These are phyloP conservation scores for Byssochlamys sp. DNA, from an alignment of 2,329 filamentous ascomycete genomes.

Conservation along the genomic window DNA sequence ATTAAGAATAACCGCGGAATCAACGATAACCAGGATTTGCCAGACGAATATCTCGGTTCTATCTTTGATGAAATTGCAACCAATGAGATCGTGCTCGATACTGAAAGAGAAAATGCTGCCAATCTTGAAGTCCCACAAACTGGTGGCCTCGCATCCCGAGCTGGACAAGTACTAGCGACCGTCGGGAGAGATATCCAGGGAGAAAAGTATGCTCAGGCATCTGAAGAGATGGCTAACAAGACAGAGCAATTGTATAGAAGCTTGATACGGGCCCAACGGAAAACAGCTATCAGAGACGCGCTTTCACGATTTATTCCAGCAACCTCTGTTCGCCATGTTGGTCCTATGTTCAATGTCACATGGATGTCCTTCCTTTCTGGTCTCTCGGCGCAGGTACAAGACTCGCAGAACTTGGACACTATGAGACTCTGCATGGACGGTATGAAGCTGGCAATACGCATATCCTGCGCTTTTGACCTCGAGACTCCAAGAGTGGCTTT, in stretches of 20 bases:
- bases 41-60: conserved; percentile 75
- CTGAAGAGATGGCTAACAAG: conserved; percentile 79
- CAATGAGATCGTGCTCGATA: conserved; percentile 90
- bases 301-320: conserved; percentile 73
- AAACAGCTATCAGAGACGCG: conserved; percentile 62
- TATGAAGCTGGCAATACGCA: conserved; percentile 84
- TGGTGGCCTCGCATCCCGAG: conserved; percentile 65
- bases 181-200: conserved; percentile 83
- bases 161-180: conserved; percentile 82
- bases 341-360: conserved; percentile 95
- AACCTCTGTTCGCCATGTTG: conserved; percentile 86
- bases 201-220: conserved; percentile 89
- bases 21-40: conserved; percentile 88
- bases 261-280: conserved; percentile 77
- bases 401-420: conserved; percentile 83
- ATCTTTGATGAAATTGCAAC: conserved; percentile 87
- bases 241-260: conserved; percentile 85
- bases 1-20: conserved; percentile 99
- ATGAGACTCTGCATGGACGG: conserved; percentile 90
- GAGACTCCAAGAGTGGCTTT: conserved; percentile 92
- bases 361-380: conserved; percentile 99
- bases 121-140: conserved; percentile 59
- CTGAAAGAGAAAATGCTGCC: conserved; percentile 80
- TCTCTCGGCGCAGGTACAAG: conserved; percentile 84
- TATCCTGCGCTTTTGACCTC: conserved; percentile 86